A percentile compares a stretch with the other conserved stretches of the same genome.
These are phyloP conservation scores for Solanum dulcamara DNA, from an alignment of 257 asterid genomes.

Conservation along the genomic window DNA sequence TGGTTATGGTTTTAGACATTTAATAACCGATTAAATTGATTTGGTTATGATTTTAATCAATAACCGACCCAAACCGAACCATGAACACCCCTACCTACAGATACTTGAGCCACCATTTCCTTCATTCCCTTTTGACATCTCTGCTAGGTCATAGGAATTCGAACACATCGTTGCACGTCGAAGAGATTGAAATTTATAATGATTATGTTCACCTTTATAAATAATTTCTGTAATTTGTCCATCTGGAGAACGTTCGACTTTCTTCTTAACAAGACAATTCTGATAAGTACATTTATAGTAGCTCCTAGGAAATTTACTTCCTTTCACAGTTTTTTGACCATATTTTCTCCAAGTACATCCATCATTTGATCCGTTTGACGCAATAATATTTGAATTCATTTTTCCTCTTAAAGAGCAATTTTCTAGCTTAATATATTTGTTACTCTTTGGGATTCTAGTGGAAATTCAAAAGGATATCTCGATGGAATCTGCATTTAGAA, in stretches of 20 bases:
- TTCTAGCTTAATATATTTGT: not conserved
- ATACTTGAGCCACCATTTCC: slow-evolving; percentile 1
- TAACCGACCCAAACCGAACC: too few relatives aligned
- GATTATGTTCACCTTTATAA: slow-evolving; percentile 58
- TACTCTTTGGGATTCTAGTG: slow-evolving; percentile 10
- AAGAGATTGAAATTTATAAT: slow-evolving; percentile 37
- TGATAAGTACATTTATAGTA: slow-evolving; percentile 57
- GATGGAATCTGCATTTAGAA: slow-evolving; percentile 7
- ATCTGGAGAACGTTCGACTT: slow-evolving; percentile 53
- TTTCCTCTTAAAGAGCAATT: not conserved
- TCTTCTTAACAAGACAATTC: slow-evolving; percentile 48
- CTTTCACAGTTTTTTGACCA: slow-evolving; percentile 80
- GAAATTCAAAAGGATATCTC: slow-evolving; percentile 5
- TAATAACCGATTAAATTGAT: too few relatives aligned
- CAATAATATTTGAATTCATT: not conserved
- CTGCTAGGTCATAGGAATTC: not conserved
- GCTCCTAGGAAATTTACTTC: slow-evolving; percentile 65
- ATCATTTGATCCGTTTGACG: slow-evolving; percentile 29
- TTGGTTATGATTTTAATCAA: too few relatives aligned
- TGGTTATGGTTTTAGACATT: too few relatives aligned
- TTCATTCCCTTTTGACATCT: slow-evolving; percentile 13
- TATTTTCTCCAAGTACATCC: slow-evolving; percentile 75
- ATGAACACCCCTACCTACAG: too few relatives aligned
- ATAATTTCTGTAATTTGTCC: slow-evolving; percentile 54
- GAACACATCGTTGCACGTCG: slow-evolving; percentile 10